These are phyloP conservation scores for Poa pratensis DNA, from an alignment of 176 grass and related monocot species.

Conservation along the genomic window DNA sequence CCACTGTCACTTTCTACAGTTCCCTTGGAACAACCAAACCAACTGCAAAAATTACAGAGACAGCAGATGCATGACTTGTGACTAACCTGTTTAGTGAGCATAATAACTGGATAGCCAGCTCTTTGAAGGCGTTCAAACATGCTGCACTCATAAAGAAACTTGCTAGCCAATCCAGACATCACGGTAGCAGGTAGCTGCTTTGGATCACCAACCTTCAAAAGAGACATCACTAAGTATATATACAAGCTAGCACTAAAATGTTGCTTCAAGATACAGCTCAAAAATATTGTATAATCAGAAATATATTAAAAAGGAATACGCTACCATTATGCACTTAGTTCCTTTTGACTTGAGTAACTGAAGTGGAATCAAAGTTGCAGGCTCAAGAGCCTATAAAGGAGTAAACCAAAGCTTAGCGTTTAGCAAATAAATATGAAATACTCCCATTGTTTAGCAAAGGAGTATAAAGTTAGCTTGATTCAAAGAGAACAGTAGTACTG, in stretches of 20 bases:
- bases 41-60: constrained; percentile 12
- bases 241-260: constrained; percentile 10
- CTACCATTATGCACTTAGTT: constrained; percentile 97
- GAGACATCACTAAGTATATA: constrained; percentile 33
- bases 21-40: background rate
- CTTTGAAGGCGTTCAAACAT: constrained; percentile 98
- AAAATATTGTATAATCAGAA: constrained; percentile 24
- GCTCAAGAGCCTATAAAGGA: constrained; percentile 86
- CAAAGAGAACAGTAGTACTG: constrained; percentile 14
- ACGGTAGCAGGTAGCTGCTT: constrained; percentile 97
- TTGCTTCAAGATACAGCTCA: constrained; percentile 30
- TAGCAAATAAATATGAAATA: constrained; percentile 27
- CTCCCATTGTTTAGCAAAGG: too few species aligned
- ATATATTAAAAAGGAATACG: constrained; percentile 2
- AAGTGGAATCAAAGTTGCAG: constrained; percentile 94
- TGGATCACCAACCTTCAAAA: constrained; percentile 96
- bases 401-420: constrained; percentile 39
- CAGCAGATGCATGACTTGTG: constrained; percentile 12
- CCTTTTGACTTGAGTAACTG: constrained; percentile 97
- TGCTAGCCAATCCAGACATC: constrained; percentile 87
- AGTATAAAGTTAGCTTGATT: constrained; percentile 18
- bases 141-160: constrained; percentile 95
- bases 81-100: constrained; percentile 91
- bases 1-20: background rate
- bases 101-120: constrained; percentile 94